Evolutionary conservation across 352 stramenopile genomes (phyloP), one percentile per base, ranked within the genome.

Genomic region (Globisporangium carolinianum): DNA sequence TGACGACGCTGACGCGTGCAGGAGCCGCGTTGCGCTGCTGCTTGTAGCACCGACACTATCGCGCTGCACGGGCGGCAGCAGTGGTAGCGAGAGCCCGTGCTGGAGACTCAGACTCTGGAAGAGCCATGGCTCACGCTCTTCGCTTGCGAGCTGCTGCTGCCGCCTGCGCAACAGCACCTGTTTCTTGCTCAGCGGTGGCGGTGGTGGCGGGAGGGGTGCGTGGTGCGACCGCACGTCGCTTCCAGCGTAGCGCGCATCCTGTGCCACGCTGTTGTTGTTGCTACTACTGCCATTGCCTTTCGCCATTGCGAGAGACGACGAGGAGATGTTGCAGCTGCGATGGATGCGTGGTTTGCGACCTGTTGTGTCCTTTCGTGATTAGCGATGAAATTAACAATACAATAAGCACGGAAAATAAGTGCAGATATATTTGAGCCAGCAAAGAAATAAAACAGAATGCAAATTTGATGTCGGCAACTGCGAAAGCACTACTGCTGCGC

Each of bases 61-160:
- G 7, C 11, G 39, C 39, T 3, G 39, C 39, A 8, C 36, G 32
- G 18, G 38, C 3, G 39, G 42, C 6, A 60, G 46, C 12, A 52
- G 18, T 1, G 55, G 54, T 4, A 63, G 58, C 41, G 52, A 51
- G 4, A 63, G 49, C n/a, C 57, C 65, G 1, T 55, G 65, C 9
- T 63, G 53, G 35, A 82, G 62, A 37, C 71, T 76, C 9, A 77
- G 53, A 53, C 77, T 90, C 55, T 88, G 80, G 68, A 88, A 89
- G 18, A 90, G 65, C 80, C 80, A 90, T 11, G 77, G 77, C 55
- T 89, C 71, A 46, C 79, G 66, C 10, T 74, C 39, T 3, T 49
- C 45, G 6, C 10, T 49, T 12, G 39, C 17, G 39, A 1, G 64
- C 1, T 51, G 54, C 17, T 67, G 65, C 24, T 58, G 38, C 55